These are phyloP conservation scores for Cynanchum wilfordii DNA, from an alignment of 257 asterid genomes.

Conservation along the genomic window DNA sequence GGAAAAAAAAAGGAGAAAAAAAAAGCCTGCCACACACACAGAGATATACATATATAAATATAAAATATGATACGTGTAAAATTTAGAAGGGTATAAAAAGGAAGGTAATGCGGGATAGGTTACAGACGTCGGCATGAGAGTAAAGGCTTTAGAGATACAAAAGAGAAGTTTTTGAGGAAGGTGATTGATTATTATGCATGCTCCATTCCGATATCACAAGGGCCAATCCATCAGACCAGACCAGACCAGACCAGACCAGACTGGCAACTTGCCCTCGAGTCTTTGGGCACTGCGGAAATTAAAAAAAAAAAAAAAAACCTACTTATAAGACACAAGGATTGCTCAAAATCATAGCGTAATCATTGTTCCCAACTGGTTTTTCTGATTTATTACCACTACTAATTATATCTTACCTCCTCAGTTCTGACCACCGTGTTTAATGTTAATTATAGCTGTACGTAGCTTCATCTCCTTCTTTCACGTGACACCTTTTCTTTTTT, in stretches of 20 bases:
- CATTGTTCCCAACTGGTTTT: slow-evolving; percentile 25
- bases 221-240: not conserved
- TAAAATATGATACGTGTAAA: not conserved
- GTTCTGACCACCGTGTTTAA: not conserved
- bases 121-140: not conserved
- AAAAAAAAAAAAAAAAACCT: no score
- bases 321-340: slow-evolving; percentile 12
- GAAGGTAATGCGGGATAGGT: not conserved
- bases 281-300: not conserved
- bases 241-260: not conserved
- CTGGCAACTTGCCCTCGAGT: slow-evolving; percentile 5
- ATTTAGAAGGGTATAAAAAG: no score
- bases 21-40: not conserved
- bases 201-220: not conserved
- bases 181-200: not conserved
- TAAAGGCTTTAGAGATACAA: not conserved
- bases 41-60: not conserved
- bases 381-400: slow-evolving; percentile 5
- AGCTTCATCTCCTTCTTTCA: slow-evolving; percentile 14
- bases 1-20: not conserved
- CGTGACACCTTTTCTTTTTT: slow-evolving; percentile 12
- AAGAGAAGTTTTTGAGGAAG: not conserved
- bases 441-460: not conserved
- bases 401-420: not conserved
- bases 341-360: slow-evolving; percentile 41